Evolutionary conservation across 2,329 filamentous ascomycete genomes (phyloP), one percentile per base, ranked within the genome.

Genomic region (Escovopsis sp.): DNA sequence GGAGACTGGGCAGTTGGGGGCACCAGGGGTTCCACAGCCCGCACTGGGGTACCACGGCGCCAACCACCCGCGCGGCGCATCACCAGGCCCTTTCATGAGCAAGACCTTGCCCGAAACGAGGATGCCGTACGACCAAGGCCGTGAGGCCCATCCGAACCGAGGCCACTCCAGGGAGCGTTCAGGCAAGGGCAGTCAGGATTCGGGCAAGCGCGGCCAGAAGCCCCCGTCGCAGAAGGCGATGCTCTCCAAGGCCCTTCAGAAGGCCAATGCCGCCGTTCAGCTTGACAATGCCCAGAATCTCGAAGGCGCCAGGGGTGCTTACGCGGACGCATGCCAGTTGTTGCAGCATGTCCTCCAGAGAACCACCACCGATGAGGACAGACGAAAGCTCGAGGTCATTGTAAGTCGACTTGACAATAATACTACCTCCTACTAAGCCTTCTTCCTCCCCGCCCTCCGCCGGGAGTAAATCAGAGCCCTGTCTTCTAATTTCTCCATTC

Each of bases 241-340:
- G 88, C 72, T 98, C 33, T 94, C 89, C n/a, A 85, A 84, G 53
- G 91, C 91, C 1, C 67, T 98, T 43, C 83, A 94, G 58, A 94
- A 95, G 64, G 91, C 91, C 40, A 95, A 98, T 56, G 89, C 85
- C 11, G 91, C 91, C 19, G 91, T 98, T 26, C 75, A 95, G 51
- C 74, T 98, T 35, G 91, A 98, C 63, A 96, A 95, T 72, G 87
- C 86, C 12, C 85, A 91, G 55, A 94, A 96, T 56, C 89, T 91
- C 48, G 85, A 89, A 58, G 87, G 85, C 35, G 91, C 91, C 15
- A 80, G 93, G 57, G 77, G 86, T 54, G 87, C 89, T 12, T 98
- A 98, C 58, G 71, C 75, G 10, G 91, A 98, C 62, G 91, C 93
- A 4, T 98, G 91, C 57, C 75, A 80, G 43, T 69, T 98, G 45